Evolutionary conservation across 768 basidiomycete species (phyloP).

Genomic region (Cystobasidium ongulense): DNA sequence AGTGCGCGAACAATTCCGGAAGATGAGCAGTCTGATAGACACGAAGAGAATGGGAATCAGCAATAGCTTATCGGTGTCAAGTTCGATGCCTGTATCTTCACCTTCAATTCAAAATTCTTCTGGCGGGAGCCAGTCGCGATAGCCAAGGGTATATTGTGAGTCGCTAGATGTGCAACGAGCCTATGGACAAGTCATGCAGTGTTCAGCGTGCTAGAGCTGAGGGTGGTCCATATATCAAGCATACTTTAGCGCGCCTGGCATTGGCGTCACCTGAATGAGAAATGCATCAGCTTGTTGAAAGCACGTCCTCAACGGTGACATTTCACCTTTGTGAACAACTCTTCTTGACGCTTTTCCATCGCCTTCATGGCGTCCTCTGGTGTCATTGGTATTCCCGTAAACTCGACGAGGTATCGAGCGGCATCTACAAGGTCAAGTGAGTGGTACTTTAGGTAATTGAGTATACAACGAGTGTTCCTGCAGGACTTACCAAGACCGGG

Average conservation of each 20-base stretch:
- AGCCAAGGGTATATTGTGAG: constrained; percentile 25
- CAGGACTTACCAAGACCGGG: constrained; percentile 2
- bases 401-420: constrained; percentile 10
- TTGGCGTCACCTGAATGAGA: constrained; percentile 13
- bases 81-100: not conserved
- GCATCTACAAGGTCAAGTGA: no score
- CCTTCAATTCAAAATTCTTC: constrained; percentile 31
- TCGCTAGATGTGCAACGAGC: constrained; percentile 30
- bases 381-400: constrained; percentile 28
- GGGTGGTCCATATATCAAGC: not conserved
- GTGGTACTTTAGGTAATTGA: not conserved
- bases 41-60: not conserved
- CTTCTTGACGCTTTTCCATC: constrained; percentile 25
- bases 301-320: not conserved
- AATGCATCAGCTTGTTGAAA: not conserved
- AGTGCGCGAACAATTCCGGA: constrained; percentile 21
- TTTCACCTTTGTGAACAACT: constrained; percentile 30
- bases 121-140: constrained; percentile 32
- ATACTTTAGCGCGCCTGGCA: constrained; percentile 32
- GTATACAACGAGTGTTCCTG: not conserved
- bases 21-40: constrained; percentile 25
- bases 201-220: not conserved
- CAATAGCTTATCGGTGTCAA: not conserved
- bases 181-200: no score
- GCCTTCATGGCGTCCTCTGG: constrained; percentile 31